Percentiles rank a stretch among this genome's conserved stretches.
Evolutionary conservation across 371 early-diverging fungal species (phyloP).

Genomic region (Syncephalastrum sp.): DNA sequence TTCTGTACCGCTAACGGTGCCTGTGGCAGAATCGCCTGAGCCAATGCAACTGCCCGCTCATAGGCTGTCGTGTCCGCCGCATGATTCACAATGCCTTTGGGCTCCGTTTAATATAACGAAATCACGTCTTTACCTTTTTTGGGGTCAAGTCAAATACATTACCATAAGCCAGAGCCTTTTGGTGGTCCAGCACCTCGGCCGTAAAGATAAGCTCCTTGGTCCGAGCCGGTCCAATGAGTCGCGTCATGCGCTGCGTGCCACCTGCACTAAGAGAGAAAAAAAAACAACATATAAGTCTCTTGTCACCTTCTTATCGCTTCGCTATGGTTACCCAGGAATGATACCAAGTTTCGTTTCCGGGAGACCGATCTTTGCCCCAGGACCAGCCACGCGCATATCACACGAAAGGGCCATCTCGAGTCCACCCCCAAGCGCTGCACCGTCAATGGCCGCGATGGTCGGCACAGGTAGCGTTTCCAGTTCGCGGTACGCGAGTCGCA

Average conservation of each 20-base stretch:
- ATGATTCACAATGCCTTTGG: conserved; percentile 78
- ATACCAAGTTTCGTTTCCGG: conserved; percentile 96
- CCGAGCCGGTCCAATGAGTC: conserved; percentile 82
- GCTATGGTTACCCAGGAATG: conserved; percentile 82
- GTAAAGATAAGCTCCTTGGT: conserved; percentile 95
- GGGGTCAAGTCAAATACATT: conserved; percentile 8
- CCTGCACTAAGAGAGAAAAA: conserved; percentile 71
- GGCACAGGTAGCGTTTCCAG: conserved; percentile 90
- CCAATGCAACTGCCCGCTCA: conserved; percentile 77
- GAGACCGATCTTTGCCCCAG: conserved; percentile 81
- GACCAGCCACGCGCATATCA: conserved; percentile 88
- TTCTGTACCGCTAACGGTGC: conserved; percentile 88
- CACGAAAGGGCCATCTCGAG: conserved; percentile 92
- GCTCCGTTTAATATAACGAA: conserved; percentile 2
- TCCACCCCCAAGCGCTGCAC: conserved; percentile 95
- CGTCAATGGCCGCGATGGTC: conserved; percentile 95
- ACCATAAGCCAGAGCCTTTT: conserved; percentile 69
- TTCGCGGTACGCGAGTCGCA: conserved; percentile 79
- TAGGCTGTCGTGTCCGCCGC: conserved; percentile 66
- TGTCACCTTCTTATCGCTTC: not conserved
- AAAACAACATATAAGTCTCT: not conserved
- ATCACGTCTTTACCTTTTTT: not conserved
- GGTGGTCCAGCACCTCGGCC: conserved; percentile 64
- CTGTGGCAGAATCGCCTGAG: conserved; percentile 78
- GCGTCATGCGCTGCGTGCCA: conserved; percentile 91